These are phyloP conservation scores for Penicillium atrosanguineum DNA, from an alignment of 495 filamentous ascomycete species.

Conservation along the genomic window DNA sequence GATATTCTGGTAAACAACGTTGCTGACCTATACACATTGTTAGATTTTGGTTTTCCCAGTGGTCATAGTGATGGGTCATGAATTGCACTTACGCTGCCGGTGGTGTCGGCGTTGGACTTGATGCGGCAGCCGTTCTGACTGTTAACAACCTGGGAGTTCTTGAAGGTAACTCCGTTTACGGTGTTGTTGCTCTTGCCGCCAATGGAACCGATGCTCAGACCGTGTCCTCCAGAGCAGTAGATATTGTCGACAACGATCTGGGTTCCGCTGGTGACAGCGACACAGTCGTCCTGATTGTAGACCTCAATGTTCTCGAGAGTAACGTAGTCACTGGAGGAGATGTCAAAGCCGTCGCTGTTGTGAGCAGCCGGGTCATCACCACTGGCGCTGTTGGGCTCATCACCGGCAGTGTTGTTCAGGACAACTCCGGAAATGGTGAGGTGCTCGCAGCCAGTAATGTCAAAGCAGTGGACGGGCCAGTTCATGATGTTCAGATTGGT, in stretches of 20 bases:
- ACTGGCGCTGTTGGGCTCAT: conserved; percentile 22
- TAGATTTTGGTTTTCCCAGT: not conserved
- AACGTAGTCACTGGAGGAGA: conserved; percentile 42
- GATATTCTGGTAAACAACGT: conserved; percentile 46
- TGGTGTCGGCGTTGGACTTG: conserved; percentile 45
- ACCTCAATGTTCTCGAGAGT: conserved; percentile 54
- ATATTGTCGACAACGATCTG: conserved; percentile 19
- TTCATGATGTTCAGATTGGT: conserved; percentile 47
- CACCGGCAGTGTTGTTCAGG: conserved; percentile 60
- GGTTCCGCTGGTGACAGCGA: conserved; percentile 48
- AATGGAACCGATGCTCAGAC: conserved; percentile 46
- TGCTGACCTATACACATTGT: conserved; percentile 21
- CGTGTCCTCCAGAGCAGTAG: conserved; percentile 45
- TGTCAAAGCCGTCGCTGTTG: conserved; percentile 68
- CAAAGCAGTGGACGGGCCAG: conserved; percentile 60
- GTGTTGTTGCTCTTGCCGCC: conserved; percentile 50
- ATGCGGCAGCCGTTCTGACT: conserved; percentile 38
- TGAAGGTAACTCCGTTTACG: conserved; percentile 37
- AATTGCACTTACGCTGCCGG: conserved; percentile 26
- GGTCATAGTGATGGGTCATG: not conserved
- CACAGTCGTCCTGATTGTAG: conserved; percentile 64
- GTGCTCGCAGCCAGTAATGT: conserved; percentile 44
- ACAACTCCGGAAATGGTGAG: conserved; percentile 51
- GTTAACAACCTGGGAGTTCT: conserved; percentile 17
- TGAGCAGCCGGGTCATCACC: conserved; percentile 50